Conservation (phyloP, 2,329 filamentous ascomycete genomes). For the Diaporthe citri region DNA sequence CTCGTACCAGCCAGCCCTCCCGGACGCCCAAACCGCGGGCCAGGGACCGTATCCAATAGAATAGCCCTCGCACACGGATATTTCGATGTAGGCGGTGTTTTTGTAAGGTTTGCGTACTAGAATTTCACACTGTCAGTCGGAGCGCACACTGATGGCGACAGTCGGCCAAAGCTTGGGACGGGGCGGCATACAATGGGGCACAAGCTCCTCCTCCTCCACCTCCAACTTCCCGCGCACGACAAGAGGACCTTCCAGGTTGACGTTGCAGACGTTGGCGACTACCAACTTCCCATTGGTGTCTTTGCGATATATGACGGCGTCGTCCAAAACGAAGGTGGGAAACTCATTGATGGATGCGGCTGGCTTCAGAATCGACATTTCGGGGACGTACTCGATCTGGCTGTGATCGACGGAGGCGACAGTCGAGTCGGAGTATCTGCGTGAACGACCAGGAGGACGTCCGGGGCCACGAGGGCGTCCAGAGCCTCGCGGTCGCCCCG, state of each 20-base stretch:
- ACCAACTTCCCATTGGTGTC: slow-evolving; percentile 61
- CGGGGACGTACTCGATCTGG: slow-evolving; percentile 49
- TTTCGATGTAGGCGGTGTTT: slow-evolving; percentile 61
- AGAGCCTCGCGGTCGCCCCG: slow-evolving; percentile 22
- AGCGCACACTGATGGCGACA: neutral
- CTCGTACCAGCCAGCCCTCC: slow-evolving; percentile 76
- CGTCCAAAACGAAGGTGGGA: slow-evolving; percentile 71
- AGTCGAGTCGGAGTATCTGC: slow-evolving; percentile 60
- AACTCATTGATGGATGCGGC: slow-evolving; percentile 58
- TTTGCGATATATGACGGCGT: slow-evolving; percentile 70
- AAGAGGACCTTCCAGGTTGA: slow-evolving; percentile 71
- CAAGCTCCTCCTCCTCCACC: slow-evolving; percentile 60
- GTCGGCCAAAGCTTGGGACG: neutral
- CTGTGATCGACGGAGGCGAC: slow-evolving; percentile 57
- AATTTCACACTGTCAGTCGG: slow-evolving; percentile 24
- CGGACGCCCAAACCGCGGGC: slow-evolving; percentile 75
- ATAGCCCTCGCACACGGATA: slow-evolving; percentile 62
- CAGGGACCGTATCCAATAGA: slow-evolving; percentile 68
- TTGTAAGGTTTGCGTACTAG: slow-evolving; percentile 51
- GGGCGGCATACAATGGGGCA: slow-evolving; percentile 52
- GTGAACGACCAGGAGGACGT: slow-evolving; percentile 48
- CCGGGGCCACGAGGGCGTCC: slow-evolving; percentile 39
- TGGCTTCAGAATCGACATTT: slow-evolving; percentile 53
- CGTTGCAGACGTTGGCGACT: slow-evolving; percentile 69
- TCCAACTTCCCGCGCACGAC: slow-evolving; percentile 71